Percentiles rank a stretch among this genome's conserved stretches.
These are phyloP conservation scores for Amphirosellinia nigrospora DNA, from an alignment of 495 filamentous ascomycete genomes.

Conservation along the genomic window DNA sequence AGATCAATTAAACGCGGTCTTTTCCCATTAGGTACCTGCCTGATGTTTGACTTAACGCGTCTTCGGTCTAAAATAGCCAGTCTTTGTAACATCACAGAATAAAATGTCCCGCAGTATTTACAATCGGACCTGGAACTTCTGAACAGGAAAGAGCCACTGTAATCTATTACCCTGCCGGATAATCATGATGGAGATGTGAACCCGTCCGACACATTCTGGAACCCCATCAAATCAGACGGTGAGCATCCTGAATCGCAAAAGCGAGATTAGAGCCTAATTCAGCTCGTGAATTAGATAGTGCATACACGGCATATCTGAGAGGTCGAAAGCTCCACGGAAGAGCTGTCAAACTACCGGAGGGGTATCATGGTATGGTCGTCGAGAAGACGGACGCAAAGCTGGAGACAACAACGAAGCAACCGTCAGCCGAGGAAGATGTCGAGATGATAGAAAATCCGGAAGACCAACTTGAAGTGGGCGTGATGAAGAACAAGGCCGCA, in stretches of 20 bases:
- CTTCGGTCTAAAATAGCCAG: neutral
- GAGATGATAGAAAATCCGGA: conserved; percentile 53
- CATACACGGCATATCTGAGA: conserved; percentile 73
- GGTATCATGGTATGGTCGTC: conserved; percentile 69
- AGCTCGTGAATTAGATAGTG: conserved; percentile 43
- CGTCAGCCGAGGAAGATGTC: conserved; percentile 40
- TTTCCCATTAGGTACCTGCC: neutral
- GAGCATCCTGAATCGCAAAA: neutral
- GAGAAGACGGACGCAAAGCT: conserved; percentile 40
- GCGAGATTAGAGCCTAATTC: conserved; percentile 15
- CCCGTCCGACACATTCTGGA: conserved; percentile 75
- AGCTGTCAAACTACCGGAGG: conserved; percentile 69
- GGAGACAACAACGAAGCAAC: conserved; percentile 32
- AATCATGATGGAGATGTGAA: conserved; percentile 76
- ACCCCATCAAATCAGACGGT: conserved; percentile 51
- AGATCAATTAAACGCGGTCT: conserved; percentile 20
- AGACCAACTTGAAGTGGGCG: conserved; percentile 53
- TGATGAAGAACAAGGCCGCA: conserved; percentile 67
- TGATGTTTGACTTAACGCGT: conserved; percentile 3
- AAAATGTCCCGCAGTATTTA: conserved; percentile 40
- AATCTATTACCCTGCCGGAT: conserved; percentile 87
- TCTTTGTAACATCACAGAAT: neutral
- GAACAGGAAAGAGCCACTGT: conserved; percentile 60
- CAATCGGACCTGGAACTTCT: conserved; percentile 26
- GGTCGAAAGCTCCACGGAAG: conserved; percentile 81